phyloP scores from a whole-genome alignment of 2,329 filamentous ascomycete species.

The Neonectria magnoliae region DNA sequence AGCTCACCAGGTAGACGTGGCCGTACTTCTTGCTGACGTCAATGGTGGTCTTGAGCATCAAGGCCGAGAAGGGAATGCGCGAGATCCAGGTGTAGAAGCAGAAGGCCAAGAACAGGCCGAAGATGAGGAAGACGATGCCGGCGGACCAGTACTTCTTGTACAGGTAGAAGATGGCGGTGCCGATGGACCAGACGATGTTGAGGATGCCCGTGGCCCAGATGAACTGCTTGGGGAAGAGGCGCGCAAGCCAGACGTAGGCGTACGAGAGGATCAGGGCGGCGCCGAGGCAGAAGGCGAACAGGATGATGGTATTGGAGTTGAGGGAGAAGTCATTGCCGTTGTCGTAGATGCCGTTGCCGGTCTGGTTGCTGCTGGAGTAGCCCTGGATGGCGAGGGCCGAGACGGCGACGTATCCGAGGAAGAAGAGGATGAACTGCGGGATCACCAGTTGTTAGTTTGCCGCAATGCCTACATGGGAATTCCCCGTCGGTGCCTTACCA shows the following conservation, averaged over 20 bases:
- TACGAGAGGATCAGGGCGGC: constrained; percentile 80
- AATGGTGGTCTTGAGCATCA: constrained; percentile 89
- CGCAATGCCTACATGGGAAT: neutral
- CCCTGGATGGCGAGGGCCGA: constrained; percentile 80
- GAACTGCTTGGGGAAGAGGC: constrained; percentile 85
- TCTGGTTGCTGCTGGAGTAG: constrained; percentile 71
- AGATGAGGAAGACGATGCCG: constrained; percentile 87
- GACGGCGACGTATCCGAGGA: constrained; percentile 78
- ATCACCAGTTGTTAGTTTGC: neutral
- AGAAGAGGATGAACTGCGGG: constrained; percentile 73
- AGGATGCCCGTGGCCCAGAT: constrained; percentile 93
- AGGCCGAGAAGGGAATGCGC: constrained; percentile 87
- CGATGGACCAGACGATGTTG: constrained; percentile 86
- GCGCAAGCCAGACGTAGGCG: constrained; percentile 78
- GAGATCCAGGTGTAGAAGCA: constrained; percentile 91
- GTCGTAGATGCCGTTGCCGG: constrained; percentile 79
- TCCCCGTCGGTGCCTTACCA: constrained; percentile 59
- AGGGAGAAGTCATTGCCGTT: constrained; percentile 72
- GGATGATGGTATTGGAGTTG: constrained; percentile 84
- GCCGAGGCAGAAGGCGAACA: constrained; percentile 82
- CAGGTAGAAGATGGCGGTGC: constrained; percentile 87
- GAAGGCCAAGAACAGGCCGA: constrained; percentile 77
- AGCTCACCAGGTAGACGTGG: constrained; percentile 86
- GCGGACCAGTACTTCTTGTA: constrained; percentile 80
- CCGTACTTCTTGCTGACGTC: constrained; percentile 86